A percentile compares a stretch with the other conserved stretches of the same genome.
Evolutionary conservation across 805 yeast genomes (phyloP).

Genomic region (Candida tallmaniae): DNA sequence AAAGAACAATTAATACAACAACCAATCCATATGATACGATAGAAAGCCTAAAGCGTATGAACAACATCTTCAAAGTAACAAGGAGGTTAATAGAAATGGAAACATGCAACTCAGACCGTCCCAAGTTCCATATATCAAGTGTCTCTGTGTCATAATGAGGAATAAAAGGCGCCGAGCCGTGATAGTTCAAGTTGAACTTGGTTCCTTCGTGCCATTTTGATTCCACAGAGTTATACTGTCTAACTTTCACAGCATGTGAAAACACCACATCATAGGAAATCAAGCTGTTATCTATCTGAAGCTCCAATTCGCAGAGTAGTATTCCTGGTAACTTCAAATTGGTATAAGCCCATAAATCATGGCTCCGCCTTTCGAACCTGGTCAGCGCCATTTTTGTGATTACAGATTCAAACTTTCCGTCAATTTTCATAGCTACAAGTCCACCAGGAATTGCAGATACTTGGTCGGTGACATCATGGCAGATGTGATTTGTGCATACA

Average conservation of each 20-base stretch:
- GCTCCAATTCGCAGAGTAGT: slow-evolving; percentile 6
- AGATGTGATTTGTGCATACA: background rate
- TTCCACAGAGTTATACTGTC: slow-evolving; percentile 73
- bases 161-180: slow-evolving; percentile 67
- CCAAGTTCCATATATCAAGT: slow-evolving; percentile 47
- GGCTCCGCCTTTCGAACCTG: no score
- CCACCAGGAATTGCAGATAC: slow-evolving; percentile 1
- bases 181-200: slow-evolving; percentile 41
- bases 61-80: slow-evolving; percentile 61
- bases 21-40: slow-evolving; percentile 67
- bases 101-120: slow-evolving; percentile 13
- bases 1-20: slow-evolving; percentile 46
- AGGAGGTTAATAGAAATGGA: slow-evolving; percentile 44
- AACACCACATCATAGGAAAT: slow-evolving; percentile 4
- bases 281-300: slow-evolving; percentile 9
- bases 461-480: slow-evolving; percentile 2
- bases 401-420: slow-evolving; percentile 4
- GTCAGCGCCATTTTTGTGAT: no score
- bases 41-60: slow-evolving; percentile 73
- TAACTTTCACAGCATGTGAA: slow-evolving; percentile 8
- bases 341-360: background rate
- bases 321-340: background rate
- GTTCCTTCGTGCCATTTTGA: slow-evolving; percentile 61
- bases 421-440: slow-evolving; percentile 1
- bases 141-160: slow-evolving; percentile 44